A percentile compares a stretch with the other conserved stretches of the same genome.
These are phyloP conservation scores for Fusarium metavorans DNA, from an alignment of 2,329 filamentous ascomycete genomes.

Conservation along the genomic window DNA sequence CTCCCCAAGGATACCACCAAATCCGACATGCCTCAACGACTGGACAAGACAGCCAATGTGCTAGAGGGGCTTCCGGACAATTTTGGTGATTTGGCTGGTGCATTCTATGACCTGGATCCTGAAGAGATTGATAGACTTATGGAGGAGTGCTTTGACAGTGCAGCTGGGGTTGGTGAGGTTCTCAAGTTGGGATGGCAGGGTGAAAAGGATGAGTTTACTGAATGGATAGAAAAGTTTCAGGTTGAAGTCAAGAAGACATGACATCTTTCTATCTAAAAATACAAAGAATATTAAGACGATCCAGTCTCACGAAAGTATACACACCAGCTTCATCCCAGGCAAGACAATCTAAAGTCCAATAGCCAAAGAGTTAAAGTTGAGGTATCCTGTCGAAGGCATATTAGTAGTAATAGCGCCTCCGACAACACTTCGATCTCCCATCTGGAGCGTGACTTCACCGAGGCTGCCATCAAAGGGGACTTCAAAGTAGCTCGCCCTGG, in stretches of 20 bases:
- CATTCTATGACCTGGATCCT: slow-evolving; percentile 78
- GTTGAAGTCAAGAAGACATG: slow-evolving; percentile 61
- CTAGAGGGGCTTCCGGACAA: slow-evolving; percentile 73
- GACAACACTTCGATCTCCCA: slow-evolving; percentile 28
- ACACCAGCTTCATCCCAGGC: neutral
- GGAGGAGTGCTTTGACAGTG: slow-evolving; percentile 70
- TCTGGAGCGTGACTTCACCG: slow-evolving; percentile 32
- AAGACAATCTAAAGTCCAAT: slow-evolving; percentile 25
- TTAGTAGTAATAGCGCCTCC: slow-evolving; percentile 31
- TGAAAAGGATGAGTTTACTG: slow-evolving; percentile 79
- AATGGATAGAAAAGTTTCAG: slow-evolving; percentile 76
- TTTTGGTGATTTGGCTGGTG: slow-evolving; percentile 77
- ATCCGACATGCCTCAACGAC: slow-evolving; percentile 51
- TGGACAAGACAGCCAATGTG: slow-evolving; percentile 68
- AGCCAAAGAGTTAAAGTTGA: slow-evolving; percentile 41
- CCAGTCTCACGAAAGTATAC: neutral
- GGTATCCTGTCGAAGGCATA: slow-evolving; percentile 31
- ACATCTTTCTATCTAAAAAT: neutral
- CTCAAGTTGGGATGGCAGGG: slow-evolving; percentile 72
- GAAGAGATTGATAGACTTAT: slow-evolving; percentile 69
- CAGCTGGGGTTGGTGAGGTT: slow-evolving; percentile 67
- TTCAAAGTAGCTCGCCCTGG: slow-evolving; percentile 39
- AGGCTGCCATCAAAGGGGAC: slow-evolving; percentile 31
- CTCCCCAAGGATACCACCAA: slow-evolving; percentile 55
- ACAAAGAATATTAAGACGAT: neutral